Percentiles rank a stretch among this genome's conserved stretches.
Conservation (phyloP, 768 basidiomycete species). For the Suillus ampliporus region DNA sequence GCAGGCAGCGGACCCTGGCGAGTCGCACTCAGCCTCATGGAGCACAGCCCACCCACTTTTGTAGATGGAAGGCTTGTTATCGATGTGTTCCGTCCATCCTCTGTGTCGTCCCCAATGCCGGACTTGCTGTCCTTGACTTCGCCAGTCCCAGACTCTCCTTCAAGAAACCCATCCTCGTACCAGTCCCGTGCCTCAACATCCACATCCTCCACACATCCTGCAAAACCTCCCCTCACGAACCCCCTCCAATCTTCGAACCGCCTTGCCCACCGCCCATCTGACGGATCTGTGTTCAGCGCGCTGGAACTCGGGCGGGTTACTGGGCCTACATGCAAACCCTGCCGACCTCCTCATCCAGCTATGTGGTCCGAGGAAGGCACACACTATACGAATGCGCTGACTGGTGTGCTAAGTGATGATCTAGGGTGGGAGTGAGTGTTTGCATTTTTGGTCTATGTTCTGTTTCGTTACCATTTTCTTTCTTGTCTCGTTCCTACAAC, state of each 20-base stretch:
- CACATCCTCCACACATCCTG: background rate
- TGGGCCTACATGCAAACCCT: background rate
- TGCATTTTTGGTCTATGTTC: background rate
- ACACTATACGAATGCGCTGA: constrained; percentile 35
- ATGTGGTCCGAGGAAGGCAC: constrained; percentile 23
- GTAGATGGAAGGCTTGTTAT: constrained; percentile 59
- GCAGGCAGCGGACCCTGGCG: constrained; percentile 37
- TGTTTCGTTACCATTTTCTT: too few species aligned
- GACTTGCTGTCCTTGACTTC: background rate
- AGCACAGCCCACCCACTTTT: constrained; percentile 63
- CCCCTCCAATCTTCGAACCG: background rate
- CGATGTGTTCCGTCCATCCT: constrained; percentile 32
- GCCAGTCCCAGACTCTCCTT: background rate
- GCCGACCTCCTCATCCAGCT: background rate
- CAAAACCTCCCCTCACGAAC: background rate
- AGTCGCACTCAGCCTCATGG: constrained; percentile 55
- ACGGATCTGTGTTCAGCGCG: background rate
- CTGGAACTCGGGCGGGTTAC: background rate
- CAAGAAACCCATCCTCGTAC: background rate
- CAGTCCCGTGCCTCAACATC: background rate
- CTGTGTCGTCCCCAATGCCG: constrained; percentile 1
- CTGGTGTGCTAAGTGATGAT: constrained; percentile 46
- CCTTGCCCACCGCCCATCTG: background rate
- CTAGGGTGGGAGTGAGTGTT: constrained; percentile 58
- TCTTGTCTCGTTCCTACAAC: too few species aligned